phyloP scores from a whole-genome alignment of 139 green algal species.

The Coccomyxa sp. region DNA sequence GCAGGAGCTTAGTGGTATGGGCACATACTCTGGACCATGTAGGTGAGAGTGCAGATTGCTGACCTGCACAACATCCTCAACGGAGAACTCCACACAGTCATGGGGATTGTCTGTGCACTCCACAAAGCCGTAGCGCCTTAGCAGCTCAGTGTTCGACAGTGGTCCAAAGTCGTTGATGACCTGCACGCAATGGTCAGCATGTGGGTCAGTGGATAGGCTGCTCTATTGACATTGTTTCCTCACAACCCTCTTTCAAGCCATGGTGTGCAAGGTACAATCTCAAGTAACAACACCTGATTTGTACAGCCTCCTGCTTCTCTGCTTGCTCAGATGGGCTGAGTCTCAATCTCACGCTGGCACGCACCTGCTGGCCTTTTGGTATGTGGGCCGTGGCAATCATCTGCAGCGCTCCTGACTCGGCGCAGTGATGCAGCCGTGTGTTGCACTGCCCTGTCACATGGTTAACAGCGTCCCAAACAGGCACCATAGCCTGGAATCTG shows the following conservation, averaged over 20 bases:
- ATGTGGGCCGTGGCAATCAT: conserved; percentile 67
- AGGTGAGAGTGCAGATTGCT: not conserved
- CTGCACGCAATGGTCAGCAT: conserved; percentile 18
- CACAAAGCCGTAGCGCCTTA: conserved; percentile 38
- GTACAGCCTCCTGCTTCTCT: not conserved
- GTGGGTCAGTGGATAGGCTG: not conserved
- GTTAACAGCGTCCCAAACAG: conserved; percentile 70
- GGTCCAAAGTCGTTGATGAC: conserved; percentile 69
- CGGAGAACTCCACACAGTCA: conserved; percentile 11
- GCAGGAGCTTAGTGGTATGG: not conserved
- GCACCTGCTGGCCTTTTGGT: conserved; percentile 23
- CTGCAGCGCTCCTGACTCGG: conserved; percentile 31
- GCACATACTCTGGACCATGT: not conserved
- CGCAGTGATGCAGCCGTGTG: conserved; percentile 56
- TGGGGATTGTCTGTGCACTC: conserved; percentile 7
- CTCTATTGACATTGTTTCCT: not conserved
- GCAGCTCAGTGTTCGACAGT: conserved; percentile 58
- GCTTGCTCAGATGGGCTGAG: no score
- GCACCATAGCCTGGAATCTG: conserved; percentile 59
- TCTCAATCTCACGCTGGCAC: no score
- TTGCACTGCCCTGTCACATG: conserved; percentile 53
- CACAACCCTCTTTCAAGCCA: not conserved
- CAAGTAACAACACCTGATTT: not conserved
- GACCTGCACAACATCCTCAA: not conserved
- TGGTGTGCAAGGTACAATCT: not conserved